phyloP scores from a whole-genome alignment of 2,329 filamentous ascomycete genomes.

The Lachnellula willkommii region DNA sequence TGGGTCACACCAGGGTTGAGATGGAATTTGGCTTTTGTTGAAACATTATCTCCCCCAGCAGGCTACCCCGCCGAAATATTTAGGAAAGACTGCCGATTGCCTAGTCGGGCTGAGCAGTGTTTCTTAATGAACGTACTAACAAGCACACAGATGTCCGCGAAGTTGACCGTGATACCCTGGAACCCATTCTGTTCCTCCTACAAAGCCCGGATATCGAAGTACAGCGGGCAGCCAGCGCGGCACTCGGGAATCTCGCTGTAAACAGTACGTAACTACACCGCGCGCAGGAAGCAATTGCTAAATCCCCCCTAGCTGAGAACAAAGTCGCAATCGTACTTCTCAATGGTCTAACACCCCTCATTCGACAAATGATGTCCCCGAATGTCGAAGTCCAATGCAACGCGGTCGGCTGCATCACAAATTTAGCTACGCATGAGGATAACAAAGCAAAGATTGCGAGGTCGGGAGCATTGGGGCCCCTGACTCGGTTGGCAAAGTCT shows the following conservation, averaged over 20 bases:
- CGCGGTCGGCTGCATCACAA: conserved; percentile 97
- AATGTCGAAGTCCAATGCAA: conserved; percentile 99
- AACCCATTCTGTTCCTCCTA: conserved; percentile 90
- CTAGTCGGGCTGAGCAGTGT: background rate
- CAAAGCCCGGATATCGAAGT: conserved; percentile 96
- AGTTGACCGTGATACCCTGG: conserved; percentile 89
- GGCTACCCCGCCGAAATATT: background rate
- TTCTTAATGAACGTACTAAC: conserved; percentile 14
- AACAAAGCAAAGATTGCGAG: conserved; percentile 98
- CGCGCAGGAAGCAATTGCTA: conserved; percentile 32
- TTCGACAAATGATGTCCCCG: conserved; percentile 94
- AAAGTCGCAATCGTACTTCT: conserved; percentile 94
- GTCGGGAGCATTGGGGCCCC: conserved; percentile 83
- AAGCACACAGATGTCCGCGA: conserved; percentile 75
- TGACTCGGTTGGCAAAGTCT: conserved; percentile 90
- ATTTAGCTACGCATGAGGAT: conserved; percentile 94
- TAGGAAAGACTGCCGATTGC: background rate
- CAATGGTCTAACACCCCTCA: conserved; percentile 83
- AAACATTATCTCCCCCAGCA: background rate
- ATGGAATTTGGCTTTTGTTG: background rate
- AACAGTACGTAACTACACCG: conserved; percentile 63
- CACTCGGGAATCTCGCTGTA: conserved; percentile 90
- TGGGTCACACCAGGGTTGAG: conserved; percentile 1
- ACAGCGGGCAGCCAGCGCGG: conserved; percentile 91
- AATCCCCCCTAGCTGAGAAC: conserved; percentile 73